phyloP scores from a whole-genome alignment of 495 filamentous ascomycete genomes.

The Polyplosphaeria fusca region DNA sequence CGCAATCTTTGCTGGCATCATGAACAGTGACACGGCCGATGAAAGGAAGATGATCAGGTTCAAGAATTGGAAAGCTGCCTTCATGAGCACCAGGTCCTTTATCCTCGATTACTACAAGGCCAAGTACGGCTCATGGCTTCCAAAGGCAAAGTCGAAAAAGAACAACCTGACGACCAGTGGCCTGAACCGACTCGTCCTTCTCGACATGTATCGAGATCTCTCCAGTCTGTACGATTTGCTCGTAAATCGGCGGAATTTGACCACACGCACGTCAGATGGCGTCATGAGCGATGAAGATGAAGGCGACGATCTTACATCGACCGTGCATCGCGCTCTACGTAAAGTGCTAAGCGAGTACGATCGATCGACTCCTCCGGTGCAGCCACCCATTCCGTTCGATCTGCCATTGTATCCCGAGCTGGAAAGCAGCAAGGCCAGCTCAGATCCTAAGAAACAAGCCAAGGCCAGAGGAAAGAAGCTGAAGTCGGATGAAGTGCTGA shows the following conservation, averaged over 20 bases:
- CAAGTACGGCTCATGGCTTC: slow-evolving; percentile 89
- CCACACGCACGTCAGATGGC: slow-evolving; percentile 47
- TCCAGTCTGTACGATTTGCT: slow-evolving; percentile 83
- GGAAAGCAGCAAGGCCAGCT: slow-evolving; percentile 55
- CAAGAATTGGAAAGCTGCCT: slow-evolving; percentile 74
- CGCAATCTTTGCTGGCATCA: slow-evolving; percentile 81
- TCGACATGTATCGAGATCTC: slow-evolving; percentile 80
- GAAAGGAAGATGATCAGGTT: slow-evolving; percentile 78
- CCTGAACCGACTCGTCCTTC: slow-evolving; percentile 77
- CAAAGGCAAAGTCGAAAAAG: slow-evolving; percentile 87
- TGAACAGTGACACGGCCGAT: slow-evolving; percentile 67
- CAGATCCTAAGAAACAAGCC: slow-evolving; percentile 66
- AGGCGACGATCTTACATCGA: slow-evolving; percentile 44
- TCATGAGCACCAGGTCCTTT: slow-evolving; percentile 69
- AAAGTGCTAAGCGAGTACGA: slow-evolving; percentile 82
- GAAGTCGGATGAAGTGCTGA: slow-evolving; percentile 70
- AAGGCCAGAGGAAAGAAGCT: slow-evolving; percentile 65
- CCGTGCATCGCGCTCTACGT: slow-evolving; percentile 59
- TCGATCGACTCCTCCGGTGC: slow-evolving; percentile 77
- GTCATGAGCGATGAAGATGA: slow-evolving; percentile 53
- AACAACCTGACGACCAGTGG: slow-evolving; percentile 82
- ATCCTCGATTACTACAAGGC: slow-evolving; percentile 74
- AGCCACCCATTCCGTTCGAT: slow-evolving; percentile 90
- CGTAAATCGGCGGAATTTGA: slow-evolving; percentile 68
- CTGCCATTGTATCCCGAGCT: slow-evolving; percentile 73